Evolutionary conservation across 1,284 basidiomycete genomes (phyloP).

Genomic region (Amylostereum areolatum): DNA sequence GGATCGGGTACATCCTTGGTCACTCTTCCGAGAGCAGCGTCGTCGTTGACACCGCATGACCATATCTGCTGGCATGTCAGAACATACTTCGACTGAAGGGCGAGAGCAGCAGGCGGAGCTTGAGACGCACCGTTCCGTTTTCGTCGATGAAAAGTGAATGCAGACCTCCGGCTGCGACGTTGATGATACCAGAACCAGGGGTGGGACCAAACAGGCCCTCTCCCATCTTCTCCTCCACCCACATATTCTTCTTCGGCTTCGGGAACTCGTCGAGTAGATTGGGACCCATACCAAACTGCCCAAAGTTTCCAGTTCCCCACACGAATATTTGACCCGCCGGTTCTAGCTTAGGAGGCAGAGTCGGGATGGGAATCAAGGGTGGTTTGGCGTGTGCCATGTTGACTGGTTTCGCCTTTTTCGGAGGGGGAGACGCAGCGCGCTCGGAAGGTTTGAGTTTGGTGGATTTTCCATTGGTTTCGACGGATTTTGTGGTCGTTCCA

Average conservation of each 20-base stretch:
- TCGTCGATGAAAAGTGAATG: constrained; percentile 84
- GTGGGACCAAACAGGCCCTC: constrained; percentile 63
- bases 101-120: neutral
- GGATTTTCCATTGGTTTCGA: neutral
- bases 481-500: constrained; percentile 2
- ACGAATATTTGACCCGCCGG: constrained; percentile 67
- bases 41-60: constrained; percentile 91
- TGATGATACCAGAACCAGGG: constrained; percentile 65
- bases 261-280: constrained; percentile 63
- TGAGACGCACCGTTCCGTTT: constrained; percentile 67
- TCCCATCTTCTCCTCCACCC: constrained; percentile 58
- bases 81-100: constrained; percentile 2
- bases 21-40: constrained; percentile 83
- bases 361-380: constrained; percentile 11
- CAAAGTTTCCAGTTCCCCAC: constrained; percentile 85
- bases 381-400: constrained; percentile 3
- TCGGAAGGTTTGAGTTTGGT: neutral
- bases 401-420: constrained; percentile 2
- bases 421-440: neutral
- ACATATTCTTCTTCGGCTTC: constrained; percentile 64
- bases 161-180: constrained; percentile 75
- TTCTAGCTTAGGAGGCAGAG: constrained; percentile 22
- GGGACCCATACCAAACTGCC: constrained; percentile 81
- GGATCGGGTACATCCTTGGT: constrained; percentile 71
- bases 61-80: constrained; percentile 48